phyloP scores from a whole-genome alignment of 495 filamentous ascomycete species.

The Trichoderma reesei region DNA sequence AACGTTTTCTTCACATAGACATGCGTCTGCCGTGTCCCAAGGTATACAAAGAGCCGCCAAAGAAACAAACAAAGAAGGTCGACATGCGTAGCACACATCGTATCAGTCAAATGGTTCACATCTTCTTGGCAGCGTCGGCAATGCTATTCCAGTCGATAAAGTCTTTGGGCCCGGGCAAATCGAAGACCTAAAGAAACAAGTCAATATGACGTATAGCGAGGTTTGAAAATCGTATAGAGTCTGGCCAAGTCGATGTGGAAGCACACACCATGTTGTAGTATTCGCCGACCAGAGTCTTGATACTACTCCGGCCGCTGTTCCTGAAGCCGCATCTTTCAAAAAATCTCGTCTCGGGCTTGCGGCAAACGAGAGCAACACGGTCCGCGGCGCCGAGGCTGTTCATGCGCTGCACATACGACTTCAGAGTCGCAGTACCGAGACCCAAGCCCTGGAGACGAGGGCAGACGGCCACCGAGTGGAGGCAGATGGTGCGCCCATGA shows the following conservation, averaged over 20 bases:
- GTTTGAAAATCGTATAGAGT: background rate
- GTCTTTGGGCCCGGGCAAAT: background rate
- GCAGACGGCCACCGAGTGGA: constrained; percentile 75
- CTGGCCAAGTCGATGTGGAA: background rate
- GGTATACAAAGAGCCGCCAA: no score
- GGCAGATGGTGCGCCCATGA: constrained; percentile 58
- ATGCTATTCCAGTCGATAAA: background rate
- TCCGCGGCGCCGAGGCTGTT: constrained; percentile 55
- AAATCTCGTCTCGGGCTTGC: constrained; percentile 50
- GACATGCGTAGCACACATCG: no score
- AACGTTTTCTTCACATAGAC: background rate
- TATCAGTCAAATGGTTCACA: no score
- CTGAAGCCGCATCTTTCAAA: constrained; percentile 71
- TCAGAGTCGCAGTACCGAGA: constrained; percentile 66
- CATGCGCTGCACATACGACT: constrained; percentile 61
- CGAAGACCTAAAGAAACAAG: constrained; percentile 10
- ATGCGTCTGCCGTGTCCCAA: background rate
- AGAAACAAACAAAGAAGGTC: no score
- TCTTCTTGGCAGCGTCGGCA: no score
- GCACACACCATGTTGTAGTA: constrained; percentile 65
- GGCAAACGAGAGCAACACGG: constrained; percentile 56
- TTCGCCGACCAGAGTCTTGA: constrained; percentile 62
- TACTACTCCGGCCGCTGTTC: constrained; percentile 54
- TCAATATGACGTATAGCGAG: background rate
- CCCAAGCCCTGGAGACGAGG: constrained; percentile 65